These are phyloP conservation scores for Rutstroemia sp. DNA, from an alignment of 2,329 filamentous ascomycete species.

Conservation along the genomic window DNA sequence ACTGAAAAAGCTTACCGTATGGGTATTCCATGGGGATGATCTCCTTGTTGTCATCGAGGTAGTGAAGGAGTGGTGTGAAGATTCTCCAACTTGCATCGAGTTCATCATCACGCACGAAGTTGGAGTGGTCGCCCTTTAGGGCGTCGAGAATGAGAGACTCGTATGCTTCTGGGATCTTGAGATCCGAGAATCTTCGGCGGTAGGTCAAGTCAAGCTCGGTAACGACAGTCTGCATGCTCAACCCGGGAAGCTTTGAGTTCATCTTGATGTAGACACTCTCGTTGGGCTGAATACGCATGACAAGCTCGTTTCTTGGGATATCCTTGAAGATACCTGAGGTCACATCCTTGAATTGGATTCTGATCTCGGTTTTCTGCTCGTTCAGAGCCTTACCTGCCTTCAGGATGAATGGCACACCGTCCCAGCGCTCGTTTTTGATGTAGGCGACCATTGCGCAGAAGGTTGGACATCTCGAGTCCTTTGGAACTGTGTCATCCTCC, in stretches of 20 bases:
- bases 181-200: conserved; percentile 93
- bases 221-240: conserved; percentile 99
- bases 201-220: conserved; percentile 98
- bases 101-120: conserved; percentile 97
- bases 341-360: conserved; percentile 99
- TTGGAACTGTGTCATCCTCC: conserved; percentile 96
- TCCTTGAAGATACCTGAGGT: conserved; percentile 99
- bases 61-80: conserved; percentile 94
- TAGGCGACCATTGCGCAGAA: conserved; percentile 96
- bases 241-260: conserved; percentile 97
- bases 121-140: conserved; percentile 98
- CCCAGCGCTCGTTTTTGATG: conserved; percentile 99
- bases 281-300: conserved; percentile 98
- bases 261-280: conserved; percentile 99
- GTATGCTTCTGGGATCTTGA: conserved; percentile 99
- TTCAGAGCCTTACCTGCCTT: conserved; percentile 99
- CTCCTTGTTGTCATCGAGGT: conserved; percentile 98
- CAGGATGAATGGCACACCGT: conserved; percentile 97
- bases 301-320: conserved; percentile 97
- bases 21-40: conserved; percentile 99
- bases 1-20: conserved; percentile 63
- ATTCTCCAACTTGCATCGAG: conserved; percentile 97
- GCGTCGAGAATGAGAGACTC: conserved; percentile 96
- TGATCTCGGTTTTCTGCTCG: conserved; percentile 99
- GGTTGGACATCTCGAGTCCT: conserved; percentile 94